These are phyloP conservation scores for Penicillium nucicola DNA, from an alignment of 495 filamentous ascomycete genomes.

Conservation along the genomic window DNA sequence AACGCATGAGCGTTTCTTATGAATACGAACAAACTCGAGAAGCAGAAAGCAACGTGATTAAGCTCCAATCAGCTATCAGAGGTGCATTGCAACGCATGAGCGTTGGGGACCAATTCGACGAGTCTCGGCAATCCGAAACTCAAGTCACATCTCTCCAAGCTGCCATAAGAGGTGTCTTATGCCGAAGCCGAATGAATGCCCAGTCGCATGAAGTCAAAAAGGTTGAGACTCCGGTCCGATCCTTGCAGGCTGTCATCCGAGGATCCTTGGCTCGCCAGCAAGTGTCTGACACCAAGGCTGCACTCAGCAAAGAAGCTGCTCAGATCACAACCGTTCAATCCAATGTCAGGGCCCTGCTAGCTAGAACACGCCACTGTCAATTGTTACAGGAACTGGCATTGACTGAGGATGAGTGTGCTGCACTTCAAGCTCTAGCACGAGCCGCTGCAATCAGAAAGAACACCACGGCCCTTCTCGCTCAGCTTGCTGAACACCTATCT, in stretches of 20 bases:
- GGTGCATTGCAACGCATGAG: constrained; percentile 52
- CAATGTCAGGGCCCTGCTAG: constrained; percentile 33
- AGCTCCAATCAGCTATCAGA: constrained; percentile 58
- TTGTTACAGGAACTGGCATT: constrained; percentile 31
- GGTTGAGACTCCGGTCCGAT: constrained; percentile 20
- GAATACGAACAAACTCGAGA: constrained; percentile 29
- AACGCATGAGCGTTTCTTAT: constrained; percentile 16
- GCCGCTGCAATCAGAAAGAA: constrained; percentile 31
- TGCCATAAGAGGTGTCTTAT: constrained; percentile 55
- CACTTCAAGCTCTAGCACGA: constrained; percentile 43
- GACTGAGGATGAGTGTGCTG: constrained; percentile 19
- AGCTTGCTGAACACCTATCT: constrained; percentile 27
- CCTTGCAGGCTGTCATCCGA: constrained; percentile 51
- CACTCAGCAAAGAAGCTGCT: constrained; percentile 26
- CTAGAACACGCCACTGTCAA: constrained; percentile 26
- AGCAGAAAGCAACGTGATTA: constrained; percentile 53
- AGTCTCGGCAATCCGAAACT: constrained; percentile 43
- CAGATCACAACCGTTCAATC: constrained; percentile 48
- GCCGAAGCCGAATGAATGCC: constrained; percentile 36
- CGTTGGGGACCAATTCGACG: constrained; percentile 43
- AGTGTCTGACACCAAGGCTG: constrained; percentile 29
- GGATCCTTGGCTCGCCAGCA: constrained; percentile 45
- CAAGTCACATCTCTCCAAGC: constrained; percentile 68
- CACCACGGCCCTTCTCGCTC: constrained; percentile 22
- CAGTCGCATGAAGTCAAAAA: constrained; percentile 50